phyloP scores from a whole-genome alignment of 202 grass and related monocot species.

The Bolboschoenoplectus hybrid region DNA sequence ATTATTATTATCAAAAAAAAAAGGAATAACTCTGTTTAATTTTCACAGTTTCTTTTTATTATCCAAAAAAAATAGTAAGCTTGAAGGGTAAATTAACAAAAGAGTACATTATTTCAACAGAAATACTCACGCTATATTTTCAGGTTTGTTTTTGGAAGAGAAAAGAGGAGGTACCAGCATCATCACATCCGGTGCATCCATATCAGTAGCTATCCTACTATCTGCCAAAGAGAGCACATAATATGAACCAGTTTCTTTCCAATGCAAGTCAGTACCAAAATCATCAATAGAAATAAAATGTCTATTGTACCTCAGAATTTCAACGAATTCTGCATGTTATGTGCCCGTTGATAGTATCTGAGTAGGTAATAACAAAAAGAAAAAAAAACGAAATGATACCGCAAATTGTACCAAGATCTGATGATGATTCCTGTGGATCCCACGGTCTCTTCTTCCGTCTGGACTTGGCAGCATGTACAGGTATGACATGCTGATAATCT shows the following conservation, averaged over 20 bases:
- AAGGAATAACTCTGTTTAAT: background rate
- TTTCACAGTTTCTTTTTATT: background rate
- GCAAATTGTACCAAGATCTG: constrained; percentile 42
- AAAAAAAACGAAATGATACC: background rate
- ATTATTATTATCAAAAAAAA: constrained; percentile 1
- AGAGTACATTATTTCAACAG: constrained; percentile 17
- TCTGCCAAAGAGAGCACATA: constrained; percentile 46
- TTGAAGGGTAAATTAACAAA: background rate
- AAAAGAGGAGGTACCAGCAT: constrained; percentile 87
- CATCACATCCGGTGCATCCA: constrained; percentile 71
- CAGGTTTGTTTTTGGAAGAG: constrained; percentile 74
- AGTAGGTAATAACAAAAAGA: background rate
- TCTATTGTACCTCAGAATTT: background rate
- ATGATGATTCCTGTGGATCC: constrained; percentile 28
- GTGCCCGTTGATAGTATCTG: background rate
- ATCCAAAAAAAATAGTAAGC: constrained; percentile 14
- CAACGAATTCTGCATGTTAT: constrained; percentile 32
- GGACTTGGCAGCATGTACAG: constrained; percentile 65
- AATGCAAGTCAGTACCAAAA: background rate
- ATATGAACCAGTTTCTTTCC: background rate
- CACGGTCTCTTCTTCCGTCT: constrained; percentile 61
- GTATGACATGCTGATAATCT: constrained; percentile 88
- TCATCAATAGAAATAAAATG: background rate
- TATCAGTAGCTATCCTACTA: constrained; percentile 42
- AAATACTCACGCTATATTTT: constrained; percentile 78